Percentiles rank a stretch among this genome's conserved stretches.
phyloP scores from a whole-genome alignment of 345 rosid genomes.

The Adansonia digitata region DNA sequence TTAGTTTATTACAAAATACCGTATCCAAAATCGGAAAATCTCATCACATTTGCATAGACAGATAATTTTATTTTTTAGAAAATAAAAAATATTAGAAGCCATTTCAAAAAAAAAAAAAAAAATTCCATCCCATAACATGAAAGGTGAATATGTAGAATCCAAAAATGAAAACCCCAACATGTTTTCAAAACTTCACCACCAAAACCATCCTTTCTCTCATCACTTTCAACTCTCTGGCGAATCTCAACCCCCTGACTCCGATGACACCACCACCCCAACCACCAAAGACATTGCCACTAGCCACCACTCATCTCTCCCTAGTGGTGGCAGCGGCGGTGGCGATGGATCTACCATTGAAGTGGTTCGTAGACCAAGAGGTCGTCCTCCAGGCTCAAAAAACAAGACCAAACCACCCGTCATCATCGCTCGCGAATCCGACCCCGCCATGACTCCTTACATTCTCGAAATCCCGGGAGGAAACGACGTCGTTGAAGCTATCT shows the following conservation, averaged over 20 bases:
- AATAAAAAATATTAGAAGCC: too few species aligned
- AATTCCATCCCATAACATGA: constrained; percentile 36
- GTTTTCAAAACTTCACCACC: constrained; percentile 45
- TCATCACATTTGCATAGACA: background rate
- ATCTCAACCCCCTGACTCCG: constrained; percentile 21
- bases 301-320: background rate
- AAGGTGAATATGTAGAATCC: constrained; percentile 51
- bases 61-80: background rate
- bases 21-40: background rate
- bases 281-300: background rate
- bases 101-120: background rate
- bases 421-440: constrained; percentile 58
- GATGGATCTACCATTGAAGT: constrained; percentile 43
- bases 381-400: constrained; percentile 89
- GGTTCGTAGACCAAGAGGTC: constrained; percentile 73
- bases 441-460: constrained; percentile 78
- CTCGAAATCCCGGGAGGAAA: constrained; percentile 68
- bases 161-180: constrained; percentile 34
- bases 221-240: constrained; percentile 44
- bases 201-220: constrained; percentile 37
- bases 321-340: background rate
- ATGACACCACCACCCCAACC: constrained; percentile 18
- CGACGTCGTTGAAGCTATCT: constrained; percentile 67
- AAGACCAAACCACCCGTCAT: constrained; percentile 67
- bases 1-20: constrained; percentile 1